These are phyloP conservation scores for Scytalidium lignicola DNA, from an alignment of 2,329 filamentous ascomycete genomes.

Conservation along the genomic window DNA sequence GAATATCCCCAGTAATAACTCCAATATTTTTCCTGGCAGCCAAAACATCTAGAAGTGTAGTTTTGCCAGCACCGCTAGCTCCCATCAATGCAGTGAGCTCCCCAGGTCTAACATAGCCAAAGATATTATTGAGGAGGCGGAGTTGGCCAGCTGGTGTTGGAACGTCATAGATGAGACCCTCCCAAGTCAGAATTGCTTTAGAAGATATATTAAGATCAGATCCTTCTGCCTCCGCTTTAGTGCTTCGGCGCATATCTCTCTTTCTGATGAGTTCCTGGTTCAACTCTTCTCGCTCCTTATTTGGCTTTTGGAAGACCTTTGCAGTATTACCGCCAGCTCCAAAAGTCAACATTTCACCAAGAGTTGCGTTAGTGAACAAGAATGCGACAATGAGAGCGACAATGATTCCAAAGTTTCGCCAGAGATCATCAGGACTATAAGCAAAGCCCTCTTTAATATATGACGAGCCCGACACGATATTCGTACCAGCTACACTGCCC, in stretches of 20 bases:
- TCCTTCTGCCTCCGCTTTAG: constrained; percentile 37
- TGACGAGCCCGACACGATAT: constrained; percentile 55
- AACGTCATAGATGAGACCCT: constrained; percentile 74
- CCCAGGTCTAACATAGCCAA: constrained; percentile 57
- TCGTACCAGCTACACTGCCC: constrained; percentile 63
- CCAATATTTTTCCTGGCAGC: constrained; percentile 60
- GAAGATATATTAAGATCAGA: constrained; percentile 52
- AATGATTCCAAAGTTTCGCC: constrained; percentile 82
- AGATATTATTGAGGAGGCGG: constrained; percentile 52
- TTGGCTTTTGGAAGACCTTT: constrained; percentile 69
- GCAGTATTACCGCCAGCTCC: constrained; percentile 77
- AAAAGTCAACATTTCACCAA: constrained; percentile 74
- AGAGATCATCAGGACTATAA: constrained; percentile 63
- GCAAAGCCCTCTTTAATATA: constrained; percentile 68
- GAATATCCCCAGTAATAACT: constrained; percentile 56
- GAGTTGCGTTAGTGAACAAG: constrained; percentile 66
- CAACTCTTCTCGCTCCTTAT: constrained; percentile 59
- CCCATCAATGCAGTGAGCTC: constrained; percentile 60
- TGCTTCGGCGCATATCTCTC: constrained; percentile 48
- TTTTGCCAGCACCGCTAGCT: constrained; percentile 60
- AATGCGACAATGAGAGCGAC: constrained; percentile 71
- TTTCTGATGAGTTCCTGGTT: constrained; percentile 60
- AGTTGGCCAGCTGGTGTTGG: constrained; percentile 41
- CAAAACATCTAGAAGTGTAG: constrained; percentile 59
- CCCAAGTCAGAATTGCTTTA: constrained; percentile 75